Base-by-base conservation (phyloP, 2,329 filamentous ascomycete species). In the Aspergillus ochraceoroseus region DNA sequence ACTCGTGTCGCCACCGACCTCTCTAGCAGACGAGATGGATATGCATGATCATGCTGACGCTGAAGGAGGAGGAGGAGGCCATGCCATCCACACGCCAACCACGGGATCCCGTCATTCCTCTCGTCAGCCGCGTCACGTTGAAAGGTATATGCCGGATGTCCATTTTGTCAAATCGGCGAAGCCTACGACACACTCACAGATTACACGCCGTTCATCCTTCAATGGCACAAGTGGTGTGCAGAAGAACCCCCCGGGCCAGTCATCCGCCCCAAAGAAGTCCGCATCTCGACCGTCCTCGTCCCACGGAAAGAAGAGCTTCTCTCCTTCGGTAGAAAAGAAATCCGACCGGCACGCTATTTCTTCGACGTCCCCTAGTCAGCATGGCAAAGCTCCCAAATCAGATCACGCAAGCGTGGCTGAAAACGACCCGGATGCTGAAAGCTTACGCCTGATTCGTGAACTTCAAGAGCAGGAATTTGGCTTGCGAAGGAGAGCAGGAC, bases 391-490 rank as follows among this genome's bases (percentile, higher is more conserved):
- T 37, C 28, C 38, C 14, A 61, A 61, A 32, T 52, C 56, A 29
- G 54, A 61, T 5, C 53, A 51, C 28, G 27, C 41, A 19, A 51
- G 47, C 26, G 49, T 53, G 23, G 35, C 47, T n/a, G 58, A 65
- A 12, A 53, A 56, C 18, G 60, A 61, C 14, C 54, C 60, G 6
- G 68, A 71, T 47, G 59, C 61, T 5, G 67, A 70, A 40, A 70
- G 65, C 36, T 47, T 70, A 46, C 64, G 61, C 34, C 47, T 70
- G 32, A 70, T 70, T 32, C 62, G 65, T 41, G 65, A 70, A 51
- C 48, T 71, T 20, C 67, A 70, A 43, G 68, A 69, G 48, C 62
- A 68, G 41, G 68, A 71, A 17, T 69, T 70, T 37, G 65, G 68
- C 14, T 53, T 71, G 34, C 59, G 68, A 28, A 62, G 63, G 52